Base-by-base conservation (phyloP, 2,329 filamentous ascomycete genomes). In the Zalaria sp. region DNA sequence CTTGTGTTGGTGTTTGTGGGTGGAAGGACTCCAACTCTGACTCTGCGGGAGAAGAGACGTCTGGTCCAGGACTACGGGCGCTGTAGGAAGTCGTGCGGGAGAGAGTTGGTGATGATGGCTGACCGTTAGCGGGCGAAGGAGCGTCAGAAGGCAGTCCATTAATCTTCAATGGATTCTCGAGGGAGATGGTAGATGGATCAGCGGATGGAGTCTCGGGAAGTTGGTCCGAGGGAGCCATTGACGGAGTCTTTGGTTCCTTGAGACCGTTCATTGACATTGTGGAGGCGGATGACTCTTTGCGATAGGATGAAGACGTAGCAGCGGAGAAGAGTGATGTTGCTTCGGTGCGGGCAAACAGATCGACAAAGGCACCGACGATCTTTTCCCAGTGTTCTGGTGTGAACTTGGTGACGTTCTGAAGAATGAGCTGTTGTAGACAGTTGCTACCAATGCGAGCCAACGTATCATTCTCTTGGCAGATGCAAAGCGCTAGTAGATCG, bases 391-490 rank as follows among this genome's bases (percentile, higher is more conserved):
- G 89, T 42, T 81, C 76, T 1, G 78, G 70, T 25, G 73, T 77
- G 62, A 98, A 95, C 58, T 96, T 96, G 46, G 77, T 79, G 6
- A 99, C 91, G 51, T 98, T 98, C 58, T 96, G 89, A 35, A 98
- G 62, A 45, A 99, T 95, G 36, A 99, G 68, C 58, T 96, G 89
- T 59, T 99, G 91, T 41, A 99, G 65, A 58, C 93, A 98, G 58
- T 98, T 98, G 67, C 89, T 96, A 40, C 91, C 91, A 53, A 99
- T 99, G 25, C 93, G 77, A 3, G 91, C 93, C 49, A 98, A 89
- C 0, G 93, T 99, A 56, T 99, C 91, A 53, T 98, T 98, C 58
- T 99, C 91, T 61, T 99, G 91, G 58, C 89, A 96, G 48, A 99
- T 98, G 58, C 91, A 99, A 7, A 98, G 74, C 3, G 86, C 88